A percentile compares a stretch with the other conserved stretches of the same genome.
Conservation (phyloP, 805 yeast species). For the Cyberlindnera meyerae region DNA sequence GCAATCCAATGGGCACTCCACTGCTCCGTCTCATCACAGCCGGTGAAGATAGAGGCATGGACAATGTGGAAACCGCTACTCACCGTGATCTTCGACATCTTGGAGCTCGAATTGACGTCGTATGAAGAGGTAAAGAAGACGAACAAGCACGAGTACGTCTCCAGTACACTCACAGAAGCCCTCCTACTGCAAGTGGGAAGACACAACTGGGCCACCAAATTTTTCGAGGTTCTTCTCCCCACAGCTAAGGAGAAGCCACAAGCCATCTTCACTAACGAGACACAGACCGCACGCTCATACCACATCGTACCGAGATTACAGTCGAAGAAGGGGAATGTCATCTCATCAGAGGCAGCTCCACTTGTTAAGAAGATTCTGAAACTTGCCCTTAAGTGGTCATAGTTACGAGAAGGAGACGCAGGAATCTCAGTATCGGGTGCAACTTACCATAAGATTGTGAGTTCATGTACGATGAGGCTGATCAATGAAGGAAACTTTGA, state of each 20-base stretch:
- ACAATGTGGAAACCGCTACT: conserved; percentile 22
- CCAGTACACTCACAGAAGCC: conserved; percentile 4
- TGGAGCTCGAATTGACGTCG: conserved; percentile 11
- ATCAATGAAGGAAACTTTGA: conserved; percentile 8
- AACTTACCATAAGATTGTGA: neutral
- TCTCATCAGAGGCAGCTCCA: conserved; percentile 7
- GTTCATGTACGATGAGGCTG: neutral
- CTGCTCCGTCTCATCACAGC: conserved; percentile 20
- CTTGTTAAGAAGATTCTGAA: conserved; percentile 8
- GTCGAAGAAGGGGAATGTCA: neutral
- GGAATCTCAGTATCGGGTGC: neutral
- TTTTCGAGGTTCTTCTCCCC: conserved; percentile 15
- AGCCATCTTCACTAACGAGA: conserved; percentile 18
- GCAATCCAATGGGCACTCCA: conserved; percentile 29
- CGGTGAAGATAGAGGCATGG: conserved; percentile 13
- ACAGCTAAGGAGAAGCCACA: neutral
- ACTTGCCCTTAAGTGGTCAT: conserved; percentile 7
- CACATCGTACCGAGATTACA: neutral
- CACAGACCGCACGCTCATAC: conserved; percentile 14
- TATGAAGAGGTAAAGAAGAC: conserved; percentile 2
- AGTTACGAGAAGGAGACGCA: neutral
- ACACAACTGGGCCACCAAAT: conserved; percentile 8
- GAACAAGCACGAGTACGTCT: neutral
- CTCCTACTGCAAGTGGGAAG: conserved; percentile 14
- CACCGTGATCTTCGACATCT: conserved; percentile 16